Evolutionary conservation across 1,139 yeast genomes (phyloP).

Genomic region (Hyphopichia khmerensis): DNA sequence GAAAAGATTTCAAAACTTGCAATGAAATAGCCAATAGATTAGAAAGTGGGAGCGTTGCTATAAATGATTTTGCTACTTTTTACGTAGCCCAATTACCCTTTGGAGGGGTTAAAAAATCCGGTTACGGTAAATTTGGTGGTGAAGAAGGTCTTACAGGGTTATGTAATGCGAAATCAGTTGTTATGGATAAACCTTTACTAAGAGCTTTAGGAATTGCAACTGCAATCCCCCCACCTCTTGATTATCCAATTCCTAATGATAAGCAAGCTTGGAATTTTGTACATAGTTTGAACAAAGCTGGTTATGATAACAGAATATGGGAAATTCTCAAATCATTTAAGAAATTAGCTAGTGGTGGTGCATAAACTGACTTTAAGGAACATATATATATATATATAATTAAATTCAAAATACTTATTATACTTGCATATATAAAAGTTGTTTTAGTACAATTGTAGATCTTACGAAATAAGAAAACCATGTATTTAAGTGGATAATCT

Average conservation of each 20-base stretch:
- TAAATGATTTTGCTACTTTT: slow-evolving; percentile 94
- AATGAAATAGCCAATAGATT: slow-evolving; percentile 62
- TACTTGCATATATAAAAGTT: too few relatives aligned
- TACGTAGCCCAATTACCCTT: slow-evolving; percentile 95
- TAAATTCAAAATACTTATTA: too few relatives aligned
- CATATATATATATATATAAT: too few relatives aligned
- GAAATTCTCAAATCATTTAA: slow-evolving; percentile 46
- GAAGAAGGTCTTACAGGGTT: slow-evolving; percentile 92
- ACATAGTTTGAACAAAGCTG: slow-evolving; percentile 77
- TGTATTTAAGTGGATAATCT: not conserved
- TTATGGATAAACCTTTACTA: slow-evolving; percentile 78
- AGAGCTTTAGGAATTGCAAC: slow-evolving; percentile 61
- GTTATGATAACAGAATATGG: slow-evolving; percentile 78
- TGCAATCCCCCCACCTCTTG: slow-evolving; percentile 80
- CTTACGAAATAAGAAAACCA: too few relatives aligned
- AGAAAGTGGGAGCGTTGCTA: slow-evolving; percentile 88
- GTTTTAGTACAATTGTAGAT: too few relatives aligned
- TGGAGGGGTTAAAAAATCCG: slow-evolving; percentile 91
- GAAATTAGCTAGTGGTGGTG: slow-evolving; percentile 39
- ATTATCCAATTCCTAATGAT: slow-evolving; percentile 83
- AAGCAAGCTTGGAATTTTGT: slow-evolving; percentile 88
- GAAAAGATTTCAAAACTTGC: slow-evolving; percentile 54
- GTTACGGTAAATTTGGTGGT: slow-evolving; percentile 96
- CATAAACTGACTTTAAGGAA: slow-evolving; percentile 1
- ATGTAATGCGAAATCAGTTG: slow-evolving; percentile 81